A percentile compares a stretch with the other conserved stretches of the same genome.
Conservation (phyloP, 1,139 yeast species). For the Chernovozyma sophiae-reginae region DNA sequence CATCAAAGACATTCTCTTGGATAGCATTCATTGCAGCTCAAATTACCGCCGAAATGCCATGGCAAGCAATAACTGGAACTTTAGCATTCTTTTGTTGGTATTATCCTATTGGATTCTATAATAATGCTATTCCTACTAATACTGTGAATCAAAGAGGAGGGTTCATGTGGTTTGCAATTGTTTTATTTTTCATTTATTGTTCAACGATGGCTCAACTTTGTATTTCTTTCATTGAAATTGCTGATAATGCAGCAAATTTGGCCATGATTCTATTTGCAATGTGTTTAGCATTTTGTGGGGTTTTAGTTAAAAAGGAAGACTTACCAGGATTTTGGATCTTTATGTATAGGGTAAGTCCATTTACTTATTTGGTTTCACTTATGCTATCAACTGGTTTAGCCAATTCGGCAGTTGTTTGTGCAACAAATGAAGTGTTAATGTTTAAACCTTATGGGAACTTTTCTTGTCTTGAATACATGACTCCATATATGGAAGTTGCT, state of each 20-base stretch:
- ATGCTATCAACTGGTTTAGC: slow-evolving; percentile 21
- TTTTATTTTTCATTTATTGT: slow-evolving; percentile 32
- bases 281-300: slow-evolving; percentile 34
- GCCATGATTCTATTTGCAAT: slow-evolving; percentile 24
- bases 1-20: slow-evolving; percentile 29
- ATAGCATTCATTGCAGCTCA: slow-evolving; percentile 50
- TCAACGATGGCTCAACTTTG: slow-evolving; percentile 38
- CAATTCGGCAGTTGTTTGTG: slow-evolving; percentile 18
- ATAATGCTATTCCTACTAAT: slow-evolving; percentile 42
- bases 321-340: slow-evolving; percentile 37
- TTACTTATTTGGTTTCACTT: slow-evolving; percentile 50
- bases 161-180: slow-evolving; percentile 39
- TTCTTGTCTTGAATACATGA: slow-evolving; percentile 54
- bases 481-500: slow-evolving; percentile 34
- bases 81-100: slow-evolving; percentile 71
- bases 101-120: slow-evolving; percentile 71
- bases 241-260: slow-evolving; percentile 37
- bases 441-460: slow-evolving; percentile 41
- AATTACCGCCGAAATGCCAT: slow-evolving; percentile 70
- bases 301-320: slow-evolving; percentile 20
- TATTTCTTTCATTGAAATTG: slow-evolving; percentile 34
- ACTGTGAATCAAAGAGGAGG: slow-evolving; percentile 34
- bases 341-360: slow-evolving; percentile 51
- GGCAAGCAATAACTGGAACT: slow-evolving; percentile 65
- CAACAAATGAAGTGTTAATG: slow-evolving; percentile 20